Evolutionary conservation across 2,329 filamentous ascomycete species (phyloP), one percentile per base, ranked within the genome.

Genomic region (Sarocladium brachiariae): DNA sequence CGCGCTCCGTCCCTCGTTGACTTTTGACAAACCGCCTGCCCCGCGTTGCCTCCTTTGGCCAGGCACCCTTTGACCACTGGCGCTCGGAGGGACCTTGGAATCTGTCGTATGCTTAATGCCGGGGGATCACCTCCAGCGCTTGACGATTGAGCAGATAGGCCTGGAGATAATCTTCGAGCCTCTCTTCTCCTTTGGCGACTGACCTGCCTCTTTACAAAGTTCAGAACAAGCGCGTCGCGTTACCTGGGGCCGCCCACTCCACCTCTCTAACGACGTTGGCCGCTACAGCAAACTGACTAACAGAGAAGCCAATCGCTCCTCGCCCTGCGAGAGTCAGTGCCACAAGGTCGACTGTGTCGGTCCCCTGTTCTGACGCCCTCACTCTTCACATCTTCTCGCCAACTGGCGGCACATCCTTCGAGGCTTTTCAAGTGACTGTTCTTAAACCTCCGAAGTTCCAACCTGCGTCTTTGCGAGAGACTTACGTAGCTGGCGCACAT

Each of bases 211-310:
- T 37, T 18, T 37, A 18, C 34, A n/a, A 37, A 7, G 34, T n/a
- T n/a, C 34, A 37, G 14, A n/a, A 9, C 11, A 37, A n/a, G 21
- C 39, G 39, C 39, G 39, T 43, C 39, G 39, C 39, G 43, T 30
- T 47, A 47, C 24, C 43, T 31, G 43, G 43, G 43, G 43, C 16
- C 27, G 25, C 27, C n/a, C 43, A 47, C 43, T 47, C 43, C 43
- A 45, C 39, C 43, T 9, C 43, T 10, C 27, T 23, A 11, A 47
- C 24, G 43, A 31, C 24, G 43, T 47, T 47, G 43, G 43, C 43
- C 43, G 25, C 43, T 23, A 21, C 27, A 47, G 43, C 43, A 33
- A 47, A 47, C 43, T 47, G 43, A 47, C 43, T 47, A 47, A 33
- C 43, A 47, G 43, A 5, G 25, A 47, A 47, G 25, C 24, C 43